These are phyloP conservation scores for Fusarium pseudoanthophilum DNA, from an alignment of 2,329 filamentous ascomycete species.

Conservation along the genomic window DNA sequence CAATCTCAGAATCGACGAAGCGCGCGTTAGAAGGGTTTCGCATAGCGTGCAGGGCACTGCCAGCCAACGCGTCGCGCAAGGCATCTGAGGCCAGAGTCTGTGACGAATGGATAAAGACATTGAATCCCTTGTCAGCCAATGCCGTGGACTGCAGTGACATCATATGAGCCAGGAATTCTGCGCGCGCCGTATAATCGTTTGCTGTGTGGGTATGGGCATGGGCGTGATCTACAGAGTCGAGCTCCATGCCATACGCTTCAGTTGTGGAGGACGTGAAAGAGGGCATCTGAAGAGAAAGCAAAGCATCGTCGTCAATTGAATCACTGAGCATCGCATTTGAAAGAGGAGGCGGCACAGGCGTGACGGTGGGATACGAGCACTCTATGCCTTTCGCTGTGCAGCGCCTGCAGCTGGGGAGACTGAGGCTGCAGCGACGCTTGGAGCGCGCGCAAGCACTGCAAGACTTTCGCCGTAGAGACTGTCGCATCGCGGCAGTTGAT, in stretches of 20 bases:
- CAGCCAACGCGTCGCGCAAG: neutral
- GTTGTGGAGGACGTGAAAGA: rapidly evolving
- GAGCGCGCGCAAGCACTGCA: neutral
- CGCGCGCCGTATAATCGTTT: neutral
- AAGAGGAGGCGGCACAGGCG: neutral
- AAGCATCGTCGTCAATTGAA: neutral
- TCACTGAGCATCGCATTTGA: no score
- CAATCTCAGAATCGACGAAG: neutral
- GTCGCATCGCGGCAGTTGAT: neutral
- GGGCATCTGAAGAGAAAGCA: neutral
- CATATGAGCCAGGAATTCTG: neutral
- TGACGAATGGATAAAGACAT: neutral
- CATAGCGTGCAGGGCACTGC: neutral
- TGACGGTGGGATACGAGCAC: neutral
- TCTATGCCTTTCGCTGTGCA: neutral
- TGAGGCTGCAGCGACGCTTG: neutral
- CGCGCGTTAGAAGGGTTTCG: neutral
- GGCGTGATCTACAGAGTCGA: neutral
- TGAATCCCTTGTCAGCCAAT: neutral
- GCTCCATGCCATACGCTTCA: neutral
- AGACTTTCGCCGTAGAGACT: neutral
- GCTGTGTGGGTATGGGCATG: neutral
- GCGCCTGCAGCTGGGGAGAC: neutral
- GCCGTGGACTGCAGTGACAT: neutral
- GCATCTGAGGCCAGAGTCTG: neutral